Evolutionary conservation across 2,329 filamentous ascomycete genomes (phyloP).

Genomic region (Cladosporium sp.): DNA sequence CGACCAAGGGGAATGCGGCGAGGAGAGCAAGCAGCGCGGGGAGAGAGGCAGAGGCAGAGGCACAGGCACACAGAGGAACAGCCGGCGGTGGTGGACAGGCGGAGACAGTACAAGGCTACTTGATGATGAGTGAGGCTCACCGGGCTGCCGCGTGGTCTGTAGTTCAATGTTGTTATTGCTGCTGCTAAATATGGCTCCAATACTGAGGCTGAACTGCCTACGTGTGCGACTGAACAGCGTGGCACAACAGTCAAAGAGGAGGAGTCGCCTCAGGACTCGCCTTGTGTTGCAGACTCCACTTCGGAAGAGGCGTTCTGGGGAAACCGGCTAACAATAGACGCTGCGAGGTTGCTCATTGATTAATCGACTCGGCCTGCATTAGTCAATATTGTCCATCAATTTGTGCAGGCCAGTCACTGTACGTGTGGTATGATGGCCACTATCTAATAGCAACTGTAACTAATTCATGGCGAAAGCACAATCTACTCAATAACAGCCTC

Average conservation of each 20-base stretch:
- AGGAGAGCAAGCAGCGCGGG: neutral
- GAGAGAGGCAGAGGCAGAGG: neutral
- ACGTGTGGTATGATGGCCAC: neutral
- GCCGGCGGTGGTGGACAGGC: neutral
- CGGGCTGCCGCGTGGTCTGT: neutral
- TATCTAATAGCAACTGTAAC: neutral
- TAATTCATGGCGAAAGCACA: neutral
- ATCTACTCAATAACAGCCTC: neutral
- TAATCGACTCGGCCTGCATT: neutral
- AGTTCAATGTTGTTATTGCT: neutral
- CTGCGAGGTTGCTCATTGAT: neutral
- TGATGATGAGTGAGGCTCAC: neutral
- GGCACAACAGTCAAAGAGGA: neutral
- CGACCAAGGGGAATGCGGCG: neutral
- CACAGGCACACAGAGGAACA: neutral
- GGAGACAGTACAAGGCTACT: no score
- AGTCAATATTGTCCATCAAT: neutral
- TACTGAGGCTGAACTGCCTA: neutral
- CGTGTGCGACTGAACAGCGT: neutral
- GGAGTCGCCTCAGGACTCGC: constrained; percentile 1
- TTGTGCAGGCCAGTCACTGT: neutral
- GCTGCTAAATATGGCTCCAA: neutral
- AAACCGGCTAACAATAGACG: constrained; percentile 3
- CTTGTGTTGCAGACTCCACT: neutral
- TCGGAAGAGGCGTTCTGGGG: neutral